Conservation (phyloP, 495 filamentous ascomycete genomes). For the Parmelia sp. region DNA sequence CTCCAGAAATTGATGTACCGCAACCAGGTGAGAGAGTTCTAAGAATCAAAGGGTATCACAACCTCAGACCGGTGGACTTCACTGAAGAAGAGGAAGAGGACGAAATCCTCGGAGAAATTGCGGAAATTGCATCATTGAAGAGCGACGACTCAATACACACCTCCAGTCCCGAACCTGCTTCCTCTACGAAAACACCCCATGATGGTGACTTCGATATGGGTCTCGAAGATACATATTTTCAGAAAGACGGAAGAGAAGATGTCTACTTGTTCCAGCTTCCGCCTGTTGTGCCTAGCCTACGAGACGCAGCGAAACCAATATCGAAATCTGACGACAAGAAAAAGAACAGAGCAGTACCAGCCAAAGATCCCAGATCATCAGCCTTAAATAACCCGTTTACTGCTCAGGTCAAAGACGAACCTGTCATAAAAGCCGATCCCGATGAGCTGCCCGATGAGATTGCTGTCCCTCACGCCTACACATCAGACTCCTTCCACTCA, state of each 20-base stretch:
- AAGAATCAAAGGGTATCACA: background rate
- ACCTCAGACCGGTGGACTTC: background rate
- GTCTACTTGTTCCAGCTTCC: constrained; percentile 53
- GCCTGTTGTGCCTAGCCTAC: constrained; percentile 47
- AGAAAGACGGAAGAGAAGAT: constrained; percentile 30
- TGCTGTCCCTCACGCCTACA: constrained; percentile 32
- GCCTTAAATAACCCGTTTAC: constrained; percentile 9
- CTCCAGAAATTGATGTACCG: background rate
- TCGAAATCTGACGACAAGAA: constrained; percentile 21
- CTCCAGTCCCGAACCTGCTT: background rate
- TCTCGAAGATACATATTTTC: background rate
- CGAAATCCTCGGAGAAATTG: constrained; percentile 6
- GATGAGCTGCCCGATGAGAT: constrained; percentile 18
- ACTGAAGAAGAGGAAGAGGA: constrained; percentile 10
- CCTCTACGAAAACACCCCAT: background rate
- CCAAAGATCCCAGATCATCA: constrained; percentile 11
- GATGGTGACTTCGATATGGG: constrained; percentile 27
- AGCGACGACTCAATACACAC: background rate
- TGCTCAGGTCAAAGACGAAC: constrained; percentile 18
- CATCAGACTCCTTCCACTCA: constrained; percentile 39
- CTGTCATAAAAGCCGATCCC: constrained; percentile 27
- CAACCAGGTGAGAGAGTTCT: background rate
- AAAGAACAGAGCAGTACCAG: constrained; percentile 11
- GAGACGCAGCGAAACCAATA: constrained; percentile 22
- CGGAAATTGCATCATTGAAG: background rate